Base-by-base conservation (phyloP, 164 flowering plant genomes). In the Tetracentron sinense region DNA sequence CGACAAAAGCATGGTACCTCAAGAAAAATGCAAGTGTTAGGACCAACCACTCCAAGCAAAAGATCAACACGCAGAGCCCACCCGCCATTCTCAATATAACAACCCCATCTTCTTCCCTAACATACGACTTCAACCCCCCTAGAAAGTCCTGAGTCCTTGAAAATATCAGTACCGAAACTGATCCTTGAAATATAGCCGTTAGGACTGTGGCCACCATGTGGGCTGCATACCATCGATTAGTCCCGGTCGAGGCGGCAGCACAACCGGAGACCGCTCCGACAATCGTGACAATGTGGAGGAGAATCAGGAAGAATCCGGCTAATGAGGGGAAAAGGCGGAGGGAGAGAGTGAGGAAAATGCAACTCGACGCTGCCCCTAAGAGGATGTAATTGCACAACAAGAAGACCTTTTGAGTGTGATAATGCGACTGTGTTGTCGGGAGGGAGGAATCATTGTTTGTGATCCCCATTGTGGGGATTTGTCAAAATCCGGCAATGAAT, bases 311-410 rank as follows among this genome's bases (percentile, higher is more conserved):
- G n/a, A n/a, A n/a, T n/a, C n/a, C n/a, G n/a, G n/a, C n/a, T n/a
- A n/a, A n/a, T n/a, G 75, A 86, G 77, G 75, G 81, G 72, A 85
- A 0, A 14, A 90, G 83, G 8, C 92, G 84, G 56, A 90, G 90
- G 21, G n/a, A n/a, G 96, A 83, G 83, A 12, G 94, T 87, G 12
- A 90, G 82, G 80, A 90, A 85, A 53, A 88, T 86, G 89, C 92
- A 90, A 54, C 87, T 78, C 2, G 90, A 87, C 58, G 97, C 91
- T 15, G 96, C 85, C 6, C 96, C 91, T n/a, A 91, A 68, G 63
- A 91, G 86, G 61, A 83, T 72, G 89, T 91, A 91, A 71, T 87
- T 91, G 77, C 75, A 70, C 30, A 85, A 46, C 27, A 91, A 80
- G 83, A 91, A 91, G 60, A 83, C 33, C n/a, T n/a, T n/a, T n/a